These are phyloP conservation scores for Boechera divaricarpa DNA, from an alignment of 345 rosid species.

Conservation along the genomic window DNA sequence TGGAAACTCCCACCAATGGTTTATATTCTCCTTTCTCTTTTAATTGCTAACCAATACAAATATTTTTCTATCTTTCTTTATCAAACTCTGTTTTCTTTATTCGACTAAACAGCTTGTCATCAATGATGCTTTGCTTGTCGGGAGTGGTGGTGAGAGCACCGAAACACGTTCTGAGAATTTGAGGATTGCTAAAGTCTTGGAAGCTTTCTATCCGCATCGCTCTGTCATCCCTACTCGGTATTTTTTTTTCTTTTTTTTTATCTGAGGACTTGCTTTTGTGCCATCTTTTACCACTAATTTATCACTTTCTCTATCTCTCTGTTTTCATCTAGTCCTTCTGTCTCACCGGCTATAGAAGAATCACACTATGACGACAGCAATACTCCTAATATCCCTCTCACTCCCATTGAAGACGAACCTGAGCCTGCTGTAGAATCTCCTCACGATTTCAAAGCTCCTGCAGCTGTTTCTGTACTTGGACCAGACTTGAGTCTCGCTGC, in stretches of 20 bases:
- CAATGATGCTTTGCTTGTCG: constrained; percentile 47
- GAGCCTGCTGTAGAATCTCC: constrained; percentile 24
- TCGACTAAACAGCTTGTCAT: constrained; percentile 48
- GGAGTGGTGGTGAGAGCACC: constrained; percentile 61
- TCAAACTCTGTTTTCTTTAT: neutral
- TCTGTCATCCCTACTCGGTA: constrained; percentile 58
- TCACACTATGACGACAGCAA: constrained; percentile 51
- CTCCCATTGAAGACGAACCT: constrained; percentile 53
- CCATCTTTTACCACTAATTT: neutral
- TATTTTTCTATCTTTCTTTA: neutral
- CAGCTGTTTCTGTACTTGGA: constrained; percentile 24
- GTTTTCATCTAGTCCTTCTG: constrained; percentile 49
- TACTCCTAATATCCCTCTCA: constrained; percentile 54
- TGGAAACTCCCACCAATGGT: constrained; percentile 66
- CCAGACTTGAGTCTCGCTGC: constrained; percentile 47
- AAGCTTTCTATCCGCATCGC: constrained; percentile 56
- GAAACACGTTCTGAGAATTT: constrained; percentile 48
- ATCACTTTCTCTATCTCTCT: neutral
- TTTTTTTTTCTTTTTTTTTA: neutral
- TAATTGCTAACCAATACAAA: neutral
- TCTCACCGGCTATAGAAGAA: constrained; percentile 40
- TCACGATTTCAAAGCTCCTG: constrained; percentile 18
- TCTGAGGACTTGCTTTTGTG: neutral
- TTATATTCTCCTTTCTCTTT: neutral
- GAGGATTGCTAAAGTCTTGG: constrained; percentile 56